Conservation (phyloP, 306 rosid genomes). For the Rosa lucieae region DNA sequence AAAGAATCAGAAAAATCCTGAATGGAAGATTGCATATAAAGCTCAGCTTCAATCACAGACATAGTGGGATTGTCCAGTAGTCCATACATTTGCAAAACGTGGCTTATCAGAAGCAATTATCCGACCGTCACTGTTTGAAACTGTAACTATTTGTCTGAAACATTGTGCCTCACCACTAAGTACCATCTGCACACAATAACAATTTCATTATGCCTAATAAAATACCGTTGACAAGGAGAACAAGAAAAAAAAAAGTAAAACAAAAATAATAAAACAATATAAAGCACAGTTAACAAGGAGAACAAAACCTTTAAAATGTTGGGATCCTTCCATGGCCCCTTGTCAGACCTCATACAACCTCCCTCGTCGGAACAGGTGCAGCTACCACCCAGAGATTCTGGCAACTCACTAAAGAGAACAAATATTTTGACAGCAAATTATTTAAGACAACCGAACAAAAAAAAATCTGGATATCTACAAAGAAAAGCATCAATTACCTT, state of each 20-base stretch:
- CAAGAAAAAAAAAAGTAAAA: background rate
- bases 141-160: constrained; percentile 69
- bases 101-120: constrained; percentile 61
- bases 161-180: constrained; percentile 68
- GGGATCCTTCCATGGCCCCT: constrained; percentile 93
- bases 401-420: constrained; percentile 69
- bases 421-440: constrained; percentile 22
- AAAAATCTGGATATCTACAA: constrained; percentile 17
- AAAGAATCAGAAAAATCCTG: background rate
- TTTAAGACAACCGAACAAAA: constrained; percentile 14
- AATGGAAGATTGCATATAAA: constrained; percentile 10
- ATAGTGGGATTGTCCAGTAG: constrained; percentile 24
- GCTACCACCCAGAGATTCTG: constrained; percentile 81
- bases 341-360: constrained; percentile 85
- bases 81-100: constrained; percentile 46
- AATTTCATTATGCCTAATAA: constrained; percentile 23
- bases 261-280: constrained; percentile 10
- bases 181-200: constrained; percentile 57
- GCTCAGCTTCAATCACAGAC: constrained; percentile 16
- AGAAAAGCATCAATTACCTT: constrained; percentile 50
- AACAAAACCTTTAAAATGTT: constrained; percentile 66
- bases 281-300: constrained; percentile 11
- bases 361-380: constrained; percentile 76
- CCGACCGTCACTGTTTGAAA: constrained; percentile 55
- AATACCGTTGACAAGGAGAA: constrained; percentile 15